phyloP scores from a whole-genome alignment of 352 stramenopile species.

The Globisporangium megalacanthum region DNA sequence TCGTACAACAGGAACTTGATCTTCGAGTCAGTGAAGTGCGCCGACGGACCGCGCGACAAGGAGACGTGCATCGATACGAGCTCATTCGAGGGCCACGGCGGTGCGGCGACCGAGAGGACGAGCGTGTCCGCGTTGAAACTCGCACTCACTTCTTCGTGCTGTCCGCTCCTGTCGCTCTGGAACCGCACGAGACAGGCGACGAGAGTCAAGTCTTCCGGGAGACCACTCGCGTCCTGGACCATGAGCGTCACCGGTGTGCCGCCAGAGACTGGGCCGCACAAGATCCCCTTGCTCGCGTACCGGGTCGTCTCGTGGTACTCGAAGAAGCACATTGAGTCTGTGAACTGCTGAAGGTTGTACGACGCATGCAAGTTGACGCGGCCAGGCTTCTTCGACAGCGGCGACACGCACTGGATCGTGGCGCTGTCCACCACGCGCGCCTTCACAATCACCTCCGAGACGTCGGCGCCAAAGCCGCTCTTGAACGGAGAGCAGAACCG shows the following conservation, averaged over 20 bases:
- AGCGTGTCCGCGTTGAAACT: slow-evolving; percentile 29
- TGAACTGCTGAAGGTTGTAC: slow-evolving; percentile 74
- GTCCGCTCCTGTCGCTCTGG: slow-evolving; percentile 23
- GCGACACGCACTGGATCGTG: slow-evolving; percentile 48
- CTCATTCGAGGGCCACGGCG: slow-evolving; percentile 53
- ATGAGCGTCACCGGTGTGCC: slow-evolving; percentile 43
- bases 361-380: slow-evolving; percentile 47
- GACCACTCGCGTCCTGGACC: slow-evolving; percentile 28
- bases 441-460: slow-evolving; percentile 38
- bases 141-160: slow-evolving; percentile 26
- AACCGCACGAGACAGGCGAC: slow-evolving; percentile 47
- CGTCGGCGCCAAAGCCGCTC: slow-evolving; percentile 22
- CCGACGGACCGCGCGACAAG: slow-evolving; percentile 13
- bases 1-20: slow-evolving; percentile 75
- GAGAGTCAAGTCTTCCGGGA: slow-evolving; percentile 35
- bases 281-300: slow-evolving; percentile 32
- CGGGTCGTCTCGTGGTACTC: slow-evolving; percentile 53
- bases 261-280: slow-evolving; percentile 55
- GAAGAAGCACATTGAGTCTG: slow-evolving; percentile 56
- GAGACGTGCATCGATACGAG: slow-evolving; percentile 38
- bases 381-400: slow-evolving; percentile 24
- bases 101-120: slow-evolving; percentile 32
- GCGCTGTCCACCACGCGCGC: slow-evolving; percentile 43
- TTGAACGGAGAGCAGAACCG: slow-evolving; percentile 43
- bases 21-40: slow-evolving; percentile 36